Base-by-base conservation (phyloP, 331 rosid species). In the Saraca asoca region DNA sequence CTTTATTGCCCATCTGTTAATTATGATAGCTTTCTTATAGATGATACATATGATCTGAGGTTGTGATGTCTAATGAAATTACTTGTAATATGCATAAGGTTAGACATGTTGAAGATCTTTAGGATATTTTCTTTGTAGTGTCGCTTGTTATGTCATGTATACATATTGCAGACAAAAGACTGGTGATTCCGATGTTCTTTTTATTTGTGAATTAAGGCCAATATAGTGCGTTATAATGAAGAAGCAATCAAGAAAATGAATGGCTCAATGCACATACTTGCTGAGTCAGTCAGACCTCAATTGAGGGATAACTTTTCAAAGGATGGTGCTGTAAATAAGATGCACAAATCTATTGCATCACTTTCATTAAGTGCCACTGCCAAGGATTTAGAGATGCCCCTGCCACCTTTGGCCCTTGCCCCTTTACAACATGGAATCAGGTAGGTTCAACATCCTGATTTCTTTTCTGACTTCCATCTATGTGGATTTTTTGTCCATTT, bases 381-480 rank as follows among this genome's bases (percentile, higher is more conserved):
- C 63, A 79, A 60, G 69, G 98, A 92, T 77, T 53, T 76, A 31
- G 96, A 89, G 87, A 87, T 92, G 89, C 96, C 96, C 54, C 80
- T 92, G 70, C 98, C 96, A 64, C 98, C 98, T 76, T 70, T 82
- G 70, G 81, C 95, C 20, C 95, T 92, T 58, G 83, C 98, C 71
- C 95, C 98, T 57, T 59, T 85, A 68, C 91, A 70, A 70, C 88
- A 70, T 57, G 94, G 87, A 73, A 85, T 85, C 51, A 89, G 98
- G 98, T 92, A 84, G 70, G 80, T 71, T 73, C 33, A 10, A 16
- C 41, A 54, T 41, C 49, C 38, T 20, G n/a, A 17, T 45, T 45
- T 43, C 14, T 18, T 18, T n/a, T 29, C 41, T 38, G 18, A 18
- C 52, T 43, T 62, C 46, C 34, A 35, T 48, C 58, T 69, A 15